Evolutionary conservation across 1,139 yeast species (phyloP).

Genomic region (Yamadazyma songkhlaensis): DNA sequence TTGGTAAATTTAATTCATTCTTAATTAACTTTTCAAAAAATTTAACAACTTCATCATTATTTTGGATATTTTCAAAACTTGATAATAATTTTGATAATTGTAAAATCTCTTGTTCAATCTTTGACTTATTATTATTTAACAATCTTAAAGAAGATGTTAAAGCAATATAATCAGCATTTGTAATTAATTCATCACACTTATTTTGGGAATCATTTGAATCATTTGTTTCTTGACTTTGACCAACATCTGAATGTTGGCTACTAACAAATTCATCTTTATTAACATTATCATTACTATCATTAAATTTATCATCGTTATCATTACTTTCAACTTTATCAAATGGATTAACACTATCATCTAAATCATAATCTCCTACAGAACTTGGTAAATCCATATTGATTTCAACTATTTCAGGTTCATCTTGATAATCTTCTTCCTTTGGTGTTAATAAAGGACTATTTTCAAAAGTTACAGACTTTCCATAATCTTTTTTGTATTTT

Average conservation of each 20-base stretch:
- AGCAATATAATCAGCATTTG: constrained; percentile 40
- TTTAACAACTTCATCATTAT: constrained; percentile 20
- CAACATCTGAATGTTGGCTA: too few species aligned
- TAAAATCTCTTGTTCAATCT: constrained; percentile 31
- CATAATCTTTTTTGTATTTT: constrained; percentile 4
- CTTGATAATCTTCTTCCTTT: constrained; percentile 41
- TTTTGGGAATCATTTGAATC: not conserved
- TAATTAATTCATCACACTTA: constrained; percentile 16
- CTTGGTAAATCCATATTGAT: constrained; percentile 1
- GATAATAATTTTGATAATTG: constrained; percentile 27
- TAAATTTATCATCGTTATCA: constrained; percentile 3
- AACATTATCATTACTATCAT: not conserved
- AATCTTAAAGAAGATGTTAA: constrained; percentile 35
- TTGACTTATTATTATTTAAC: constrained; percentile 21
- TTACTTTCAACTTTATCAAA: constrained; percentile 6
- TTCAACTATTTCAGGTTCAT: constrained; percentile 8
- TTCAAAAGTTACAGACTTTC: constrained; percentile 16
- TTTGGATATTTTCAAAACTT: constrained; percentile 6
- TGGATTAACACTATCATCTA: constrained; percentile 3
- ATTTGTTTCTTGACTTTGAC: not conserved
- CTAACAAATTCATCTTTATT: not conserved
- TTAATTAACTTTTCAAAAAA: constrained; percentile 29
- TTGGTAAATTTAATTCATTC: constrained; percentile 34
- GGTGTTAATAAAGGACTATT: constrained; percentile 41
- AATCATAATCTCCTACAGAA: constrained; percentile 1